A percentile compares a stretch with the other conserved stretches of the same genome.
Evolutionary conservation across 805 yeast genomes (phyloP).

Genomic region (Candida sithepensis): DNA sequence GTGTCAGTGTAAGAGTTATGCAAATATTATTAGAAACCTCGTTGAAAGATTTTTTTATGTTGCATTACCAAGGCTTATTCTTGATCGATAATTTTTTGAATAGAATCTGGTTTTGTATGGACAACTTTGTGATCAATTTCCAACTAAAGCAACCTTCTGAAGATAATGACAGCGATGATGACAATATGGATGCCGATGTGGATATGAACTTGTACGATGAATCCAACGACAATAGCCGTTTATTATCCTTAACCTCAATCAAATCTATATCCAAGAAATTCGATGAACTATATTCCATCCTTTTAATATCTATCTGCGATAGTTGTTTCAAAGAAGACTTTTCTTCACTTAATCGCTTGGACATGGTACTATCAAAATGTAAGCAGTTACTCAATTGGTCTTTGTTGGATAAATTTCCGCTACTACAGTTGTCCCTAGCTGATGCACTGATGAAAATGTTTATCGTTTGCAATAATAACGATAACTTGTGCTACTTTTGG

Average conservation of each 20-base stretch:
- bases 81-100: conserved; percentile 24
- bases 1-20: conserved; percentile 24
- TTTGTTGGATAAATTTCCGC: conserved; percentile 20
- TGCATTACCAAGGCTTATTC: conserved; percentile 19
- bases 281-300: conserved; percentile 27
- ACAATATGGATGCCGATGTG: neutral
- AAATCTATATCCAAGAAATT: conserved; percentile 15
- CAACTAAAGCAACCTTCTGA: conserved; percentile 9
- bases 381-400: conserved; percentile 30
- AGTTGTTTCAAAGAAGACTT: conserved; percentile 17
- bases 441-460: conserved; percentile 25
- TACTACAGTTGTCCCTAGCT: conserved; percentile 25
- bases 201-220: conserved; percentile 5
- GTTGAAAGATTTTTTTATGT: conserved; percentile 15
- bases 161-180: conserved; percentile 2
- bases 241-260: conserved; percentile 19
- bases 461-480: conserved; percentile 11
- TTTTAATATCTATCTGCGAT: conserved; percentile 20
- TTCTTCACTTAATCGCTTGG: conserved; percentile 15
- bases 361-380: conserved; percentile 17
- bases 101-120: conserved; percentile 32
- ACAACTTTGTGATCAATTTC: conserved; percentile 27
- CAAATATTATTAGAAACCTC: conserved; percentile 25
- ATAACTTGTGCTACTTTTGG: conserved; percentile 21
- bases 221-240: conserved; percentile 3